These are phyloP conservation scores for Metschnikowia rubicola DNA, from an alignment of 805 yeast genomes.

Conservation along the genomic window DNA sequence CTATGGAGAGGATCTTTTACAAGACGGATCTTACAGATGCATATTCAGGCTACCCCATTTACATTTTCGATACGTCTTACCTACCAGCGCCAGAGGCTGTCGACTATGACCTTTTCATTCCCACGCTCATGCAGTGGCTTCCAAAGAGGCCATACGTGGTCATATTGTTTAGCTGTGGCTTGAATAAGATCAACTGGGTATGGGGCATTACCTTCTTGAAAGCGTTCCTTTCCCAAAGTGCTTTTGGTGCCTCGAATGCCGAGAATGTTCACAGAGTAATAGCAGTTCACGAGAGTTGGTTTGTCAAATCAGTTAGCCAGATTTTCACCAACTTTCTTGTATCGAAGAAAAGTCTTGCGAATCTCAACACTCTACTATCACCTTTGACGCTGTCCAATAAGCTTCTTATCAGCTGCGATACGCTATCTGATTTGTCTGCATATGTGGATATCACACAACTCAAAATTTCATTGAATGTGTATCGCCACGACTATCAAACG, in stretches of 20 bases:
- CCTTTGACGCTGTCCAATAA: constrained; percentile 5
- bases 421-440: constrained; percentile 51
- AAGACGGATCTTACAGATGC: constrained; percentile 65
- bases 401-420: constrained; percentile 17
- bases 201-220: constrained; percentile 59
- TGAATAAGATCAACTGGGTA: constrained; percentile 62
- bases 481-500: constrained; percentile 56
- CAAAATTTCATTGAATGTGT: constrained; percentile 72
- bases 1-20: constrained; percentile 49
- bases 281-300: constrained; percentile 89
- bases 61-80: constrained; percentile 78
- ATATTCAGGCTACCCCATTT: constrained; percentile 59
- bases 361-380: constrained; percentile 20
- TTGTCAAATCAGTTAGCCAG: constrained; percentile 73
- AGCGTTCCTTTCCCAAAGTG: constrained; percentile 47
- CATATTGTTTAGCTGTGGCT: constrained; percentile 80
- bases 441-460: constrained; percentile 71
- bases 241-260: constrained; percentile 48
- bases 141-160: constrained; percentile 66
- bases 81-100: constrained; percentile 57
- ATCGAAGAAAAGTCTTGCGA: constrained; percentile 30
- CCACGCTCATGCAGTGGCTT: constrained; percentile 50
- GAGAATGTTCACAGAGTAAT: constrained; percentile 54
- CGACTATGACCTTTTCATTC: constrained; percentile 50
- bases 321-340: constrained; percentile 57